These are phyloP conservation scores for Cladosporium sp. DNA, from an alignment of 2,329 filamentous ascomycete genomes.

Conservation along the genomic window DNA sequence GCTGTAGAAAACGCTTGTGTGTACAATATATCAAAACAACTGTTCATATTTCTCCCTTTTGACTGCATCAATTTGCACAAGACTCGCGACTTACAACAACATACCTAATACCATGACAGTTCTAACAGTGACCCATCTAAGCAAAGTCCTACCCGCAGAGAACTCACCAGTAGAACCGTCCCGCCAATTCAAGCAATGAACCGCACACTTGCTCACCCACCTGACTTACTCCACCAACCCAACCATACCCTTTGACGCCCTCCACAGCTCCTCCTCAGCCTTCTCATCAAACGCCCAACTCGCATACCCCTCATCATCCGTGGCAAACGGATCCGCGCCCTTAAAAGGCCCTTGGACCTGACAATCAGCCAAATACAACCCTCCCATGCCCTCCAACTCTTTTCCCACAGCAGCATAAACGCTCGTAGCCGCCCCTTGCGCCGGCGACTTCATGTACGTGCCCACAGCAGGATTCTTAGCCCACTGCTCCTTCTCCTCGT, in stretches of 20 bases:
- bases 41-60: no score
- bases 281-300: constrained; percentile 36
- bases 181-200: no score
- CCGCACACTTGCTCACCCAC: no score
- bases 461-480: constrained; percentile 15
- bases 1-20: neutral
- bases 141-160: no score
- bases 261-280: constrained; percentile 41
- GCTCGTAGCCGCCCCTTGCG: constrained; percentile 48
- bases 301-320: constrained; percentile 28
- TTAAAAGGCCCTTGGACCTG: constrained; percentile 30
- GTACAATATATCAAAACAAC: neutral
- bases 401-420: constrained; percentile 43
- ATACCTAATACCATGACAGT: no score
- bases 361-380: constrained; percentile 44
- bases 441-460: constrained; percentile 27
- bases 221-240: constrained; percentile 13
- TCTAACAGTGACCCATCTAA: no score
- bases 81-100: no score
- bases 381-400: constrained; percentile 39
- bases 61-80: no score
- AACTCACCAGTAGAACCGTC: no score
- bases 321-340: constrained; percentile 18
- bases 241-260: constrained; percentile 29
- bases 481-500: constrained; percentile 16